phyloP scores from a whole-genome alignment of 768 basidiomycete species.

The Vararia minispora region DNA sequence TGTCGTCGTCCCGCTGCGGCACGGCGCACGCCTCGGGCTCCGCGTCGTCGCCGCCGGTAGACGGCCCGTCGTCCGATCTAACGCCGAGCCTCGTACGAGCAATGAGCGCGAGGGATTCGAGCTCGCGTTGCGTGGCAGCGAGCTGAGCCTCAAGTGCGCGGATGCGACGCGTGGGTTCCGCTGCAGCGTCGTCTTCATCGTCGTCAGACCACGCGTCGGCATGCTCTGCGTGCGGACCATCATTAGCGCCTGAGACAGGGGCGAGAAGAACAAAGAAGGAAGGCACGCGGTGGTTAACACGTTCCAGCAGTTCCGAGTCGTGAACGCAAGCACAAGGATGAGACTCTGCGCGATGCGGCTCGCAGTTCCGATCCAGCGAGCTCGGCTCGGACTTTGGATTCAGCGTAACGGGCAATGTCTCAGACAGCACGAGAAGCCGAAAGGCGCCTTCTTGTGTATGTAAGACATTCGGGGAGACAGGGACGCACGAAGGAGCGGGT shows the following conservation, averaged over 20 bases:
- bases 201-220: slow-evolving; percentile 74
- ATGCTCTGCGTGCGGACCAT: slow-evolving; percentile 35
- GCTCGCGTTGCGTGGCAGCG: slow-evolving; percentile 41
- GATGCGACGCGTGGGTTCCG: slow-evolving; percentile 32
- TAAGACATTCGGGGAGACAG: neutral
- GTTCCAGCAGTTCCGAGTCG: too few relatives aligned
- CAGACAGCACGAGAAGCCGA: too few relatives aligned
- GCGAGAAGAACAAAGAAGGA: neutral
- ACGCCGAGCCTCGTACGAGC: slow-evolving; percentile 31
- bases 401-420: too few relatives aligned
- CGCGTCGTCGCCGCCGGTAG: slow-evolving; percentile 15
- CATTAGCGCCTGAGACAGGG: slow-evolving; percentile 1
- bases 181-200: slow-evolving; percentile 31
- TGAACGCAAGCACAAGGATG: too few relatives aligned
- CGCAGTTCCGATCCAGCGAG: too few relatives aligned
- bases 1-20: slow-evolving; percentile 69
- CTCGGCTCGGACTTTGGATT: too few relatives aligned
- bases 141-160: slow-evolving; percentile 52
- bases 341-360: too few relatives aligned
- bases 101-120: slow-evolving; percentile 52
- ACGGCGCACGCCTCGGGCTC: slow-evolving; percentile 18
- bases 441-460: too few relatives aligned
- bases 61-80: slow-evolving; percentile 20
- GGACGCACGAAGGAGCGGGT: slow-evolving; percentile 77
- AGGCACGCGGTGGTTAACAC: neutral